Evolutionary conservation across 371 early-diverging fungal genomes (phyloP).

Genomic region (Thermomucor indicae-seudaticae): DNA sequence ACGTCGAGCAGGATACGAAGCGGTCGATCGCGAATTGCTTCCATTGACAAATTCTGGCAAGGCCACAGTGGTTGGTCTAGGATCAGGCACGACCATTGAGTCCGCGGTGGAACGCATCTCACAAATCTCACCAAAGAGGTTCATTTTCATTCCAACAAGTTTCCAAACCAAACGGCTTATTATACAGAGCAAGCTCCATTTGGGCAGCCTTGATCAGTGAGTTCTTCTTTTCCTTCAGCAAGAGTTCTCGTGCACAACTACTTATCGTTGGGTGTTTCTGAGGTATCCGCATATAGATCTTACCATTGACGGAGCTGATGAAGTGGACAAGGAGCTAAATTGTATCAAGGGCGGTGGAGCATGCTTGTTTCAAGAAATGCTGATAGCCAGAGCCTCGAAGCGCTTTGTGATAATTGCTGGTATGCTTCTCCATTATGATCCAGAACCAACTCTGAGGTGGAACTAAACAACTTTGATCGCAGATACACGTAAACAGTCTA

Average conservation of each 20-base stretch:
- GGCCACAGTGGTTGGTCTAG: slow-evolving; percentile 78
- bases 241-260: not conserved
- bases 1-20: not conserved
- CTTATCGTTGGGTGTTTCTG: not conserved
- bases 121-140: slow-evolving; percentile 57
- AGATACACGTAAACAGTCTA: slow-evolving; percentile 83
- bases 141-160: slow-evolving; percentile 86
- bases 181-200: slow-evolving; percentile 58
- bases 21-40: not conserved
- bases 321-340: slow-evolving; percentile 75
- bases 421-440: not conserved
- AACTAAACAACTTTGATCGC: not conserved
- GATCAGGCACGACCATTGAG: slow-evolving; percentile 88
- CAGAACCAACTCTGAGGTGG: not conserved
- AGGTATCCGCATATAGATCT: slow-evolving; percentile 72
- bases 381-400: slow-evolving; percentile 80
- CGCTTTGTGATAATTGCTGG: slow-evolving; percentile 82
- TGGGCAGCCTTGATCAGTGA: slow-evolving; percentile 69
- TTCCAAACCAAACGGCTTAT: slow-evolving; percentile 87
- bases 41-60: not conserved
- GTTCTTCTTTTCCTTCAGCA: slow-evolving; percentile 37
- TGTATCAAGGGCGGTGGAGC: slow-evolving; percentile 94
- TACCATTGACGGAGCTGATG: slow-evolving; percentile 93
- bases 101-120: slow-evolving; percentile 78
- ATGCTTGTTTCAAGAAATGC: slow-evolving; percentile 89